Conservation (phyloP, 257 asterid species). For the Przewalskia tangutica region DNA sequence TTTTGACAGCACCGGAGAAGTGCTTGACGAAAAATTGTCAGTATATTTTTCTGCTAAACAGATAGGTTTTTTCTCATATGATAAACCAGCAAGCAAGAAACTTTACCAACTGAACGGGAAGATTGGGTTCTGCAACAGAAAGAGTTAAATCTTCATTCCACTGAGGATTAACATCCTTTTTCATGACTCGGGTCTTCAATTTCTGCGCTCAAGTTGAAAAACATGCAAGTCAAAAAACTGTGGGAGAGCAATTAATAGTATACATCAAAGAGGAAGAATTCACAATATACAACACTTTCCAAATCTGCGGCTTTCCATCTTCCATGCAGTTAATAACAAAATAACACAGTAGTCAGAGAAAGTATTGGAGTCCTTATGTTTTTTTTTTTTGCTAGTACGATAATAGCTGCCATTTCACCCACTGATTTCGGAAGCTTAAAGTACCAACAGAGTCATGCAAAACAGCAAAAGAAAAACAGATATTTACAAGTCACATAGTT, state of each 20-base stretch:
- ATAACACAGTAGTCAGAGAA: neutral
- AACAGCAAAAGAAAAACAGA: neutral
- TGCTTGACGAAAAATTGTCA: neutral
- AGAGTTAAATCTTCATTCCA: slow-evolving; percentile 91
- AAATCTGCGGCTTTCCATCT: too few species aligned
- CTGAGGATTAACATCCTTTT: slow-evolving; percentile 73
- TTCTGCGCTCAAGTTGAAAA: slow-evolving; percentile 33
- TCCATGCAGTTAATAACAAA: too few species aligned
- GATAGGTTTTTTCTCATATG: neutral
- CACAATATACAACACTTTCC: neutral
- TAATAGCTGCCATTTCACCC: neutral
- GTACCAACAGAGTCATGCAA: neutral
- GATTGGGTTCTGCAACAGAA: slow-evolving; percentile 39
- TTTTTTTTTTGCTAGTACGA: neutral
- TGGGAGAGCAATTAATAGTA: neutral
- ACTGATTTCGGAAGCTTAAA: neutral
- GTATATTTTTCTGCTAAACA: neutral
- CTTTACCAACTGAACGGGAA: slow-evolving; percentile 46
- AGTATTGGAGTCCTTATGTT: neutral
- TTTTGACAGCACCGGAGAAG: neutral
- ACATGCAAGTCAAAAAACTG: neutral
- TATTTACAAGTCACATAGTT: neutral
- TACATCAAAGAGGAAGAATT: neutral
- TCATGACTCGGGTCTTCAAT: slow-evolving; percentile 72
- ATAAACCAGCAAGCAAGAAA: neutral